These are phyloP conservation scores for Chlamydomonas sp. DNA, from an alignment of 139 green algal genomes.

Conservation along the genomic window DNA sequence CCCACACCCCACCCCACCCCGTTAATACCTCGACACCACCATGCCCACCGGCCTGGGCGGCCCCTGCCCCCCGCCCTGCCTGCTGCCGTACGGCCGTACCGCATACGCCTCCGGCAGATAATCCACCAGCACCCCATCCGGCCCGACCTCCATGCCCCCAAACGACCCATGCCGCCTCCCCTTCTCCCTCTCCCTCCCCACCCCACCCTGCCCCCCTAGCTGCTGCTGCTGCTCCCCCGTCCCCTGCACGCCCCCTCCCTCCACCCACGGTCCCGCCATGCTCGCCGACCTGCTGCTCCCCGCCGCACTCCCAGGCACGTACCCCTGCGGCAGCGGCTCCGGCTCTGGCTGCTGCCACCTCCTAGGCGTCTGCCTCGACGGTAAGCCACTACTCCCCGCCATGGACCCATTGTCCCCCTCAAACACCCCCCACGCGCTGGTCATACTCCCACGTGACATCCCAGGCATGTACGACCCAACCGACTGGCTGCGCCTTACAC, in stretches of 20 bases:
- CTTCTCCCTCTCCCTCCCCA: too few species aligned
- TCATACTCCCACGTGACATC: too few species aligned
- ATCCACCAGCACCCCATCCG: not conserved
- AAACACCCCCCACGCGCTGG: too few species aligned
- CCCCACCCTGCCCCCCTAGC: too few species aligned
- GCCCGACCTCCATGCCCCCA: not conserved
- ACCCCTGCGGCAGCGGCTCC: constrained; percentile 25
- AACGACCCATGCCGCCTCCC: too few species aligned
- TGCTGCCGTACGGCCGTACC: constrained; percentile 7
- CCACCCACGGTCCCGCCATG: too few species aligned
- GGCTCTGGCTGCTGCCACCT: not conserved
- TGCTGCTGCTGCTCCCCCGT: too few species aligned
- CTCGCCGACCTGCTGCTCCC: too few species aligned
- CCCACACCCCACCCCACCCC: not conserved
- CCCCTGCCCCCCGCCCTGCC: not conserved
- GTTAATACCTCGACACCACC: constrained; percentile 21
- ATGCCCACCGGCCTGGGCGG: constrained; percentile 32
- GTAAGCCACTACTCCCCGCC: not conserved
- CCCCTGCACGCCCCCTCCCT: too few species aligned
- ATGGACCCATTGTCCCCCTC: not conserved
- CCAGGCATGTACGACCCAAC: too few species aligned
- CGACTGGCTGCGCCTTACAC: too few species aligned
- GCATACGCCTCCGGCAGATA: constrained; percentile 22
- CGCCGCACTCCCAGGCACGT: constrained; percentile 1
- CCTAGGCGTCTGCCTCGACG: not conserved